A percentile compares a stretch with the other conserved stretches of the same genome.
These are phyloP conservation scores for Penicillium cataractarum DNA, from an alignment of 495 filamentous ascomycete species.

Conservation along the genomic window DNA sequence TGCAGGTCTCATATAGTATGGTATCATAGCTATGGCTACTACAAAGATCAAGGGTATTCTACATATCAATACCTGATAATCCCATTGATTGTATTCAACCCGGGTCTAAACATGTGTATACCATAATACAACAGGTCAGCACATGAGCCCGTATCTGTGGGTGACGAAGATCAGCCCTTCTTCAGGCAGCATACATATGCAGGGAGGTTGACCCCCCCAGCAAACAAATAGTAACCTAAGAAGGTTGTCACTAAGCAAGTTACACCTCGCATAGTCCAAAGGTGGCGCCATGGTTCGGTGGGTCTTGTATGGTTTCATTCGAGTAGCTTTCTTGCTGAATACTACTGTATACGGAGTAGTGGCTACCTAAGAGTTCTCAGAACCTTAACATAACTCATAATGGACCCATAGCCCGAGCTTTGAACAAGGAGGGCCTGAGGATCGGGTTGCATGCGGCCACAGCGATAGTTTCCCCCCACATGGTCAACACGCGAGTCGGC, in stretches of 20 bases:
- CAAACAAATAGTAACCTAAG: neutral
- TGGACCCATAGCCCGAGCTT: neutral
- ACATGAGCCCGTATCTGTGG: neutral
- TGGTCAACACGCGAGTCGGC: conserved; percentile 6
- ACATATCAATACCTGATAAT: neutral
- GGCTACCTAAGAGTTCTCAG: neutral
- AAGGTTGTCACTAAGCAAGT: neutral
- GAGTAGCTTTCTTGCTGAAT: neutral
- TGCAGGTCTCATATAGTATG: too few species aligned
- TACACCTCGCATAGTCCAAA: neutral
- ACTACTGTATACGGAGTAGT: neutral
- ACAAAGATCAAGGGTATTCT: neutral
- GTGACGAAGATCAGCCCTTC: conserved; percentile 1
- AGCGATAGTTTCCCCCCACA: conserved; percentile 1
- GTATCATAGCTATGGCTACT: neutral
- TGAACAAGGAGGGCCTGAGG: neutral
- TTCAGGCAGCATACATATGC: conserved; percentile 3
- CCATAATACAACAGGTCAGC: neutral
- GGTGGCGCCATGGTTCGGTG: neutral
- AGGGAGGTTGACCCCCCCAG: neutral
- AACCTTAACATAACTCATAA: neutral
- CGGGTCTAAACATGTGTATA: neutral
- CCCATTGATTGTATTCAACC: neutral
- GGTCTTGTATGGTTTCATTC: neutral
- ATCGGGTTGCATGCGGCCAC: conserved; percentile 1